Percentiles rank a stretch among this genome's conserved stretches.
phyloP scores from a whole-genome alignment of 2,329 filamentous ascomycete species.

The Samsoniella hepiali region DNA sequence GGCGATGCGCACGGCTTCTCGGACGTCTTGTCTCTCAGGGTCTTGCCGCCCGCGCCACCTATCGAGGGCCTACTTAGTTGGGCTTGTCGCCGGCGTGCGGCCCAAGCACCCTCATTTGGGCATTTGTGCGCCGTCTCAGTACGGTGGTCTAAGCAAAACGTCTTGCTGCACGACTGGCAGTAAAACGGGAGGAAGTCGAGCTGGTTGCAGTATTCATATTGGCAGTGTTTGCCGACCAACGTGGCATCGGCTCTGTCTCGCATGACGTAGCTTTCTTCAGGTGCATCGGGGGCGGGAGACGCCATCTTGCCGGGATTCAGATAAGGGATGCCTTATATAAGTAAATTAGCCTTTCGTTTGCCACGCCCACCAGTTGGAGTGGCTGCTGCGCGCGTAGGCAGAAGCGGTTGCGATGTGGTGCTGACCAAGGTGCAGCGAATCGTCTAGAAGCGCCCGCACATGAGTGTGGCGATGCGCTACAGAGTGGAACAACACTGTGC shows the following conservation, averaged over 20 bases:
- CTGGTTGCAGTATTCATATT: slow-evolving; percentile 86
- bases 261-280: slow-evolving; percentile 67
- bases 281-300: slow-evolving; percentile 40
- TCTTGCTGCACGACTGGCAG: slow-evolving; percentile 82
- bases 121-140: slow-evolving; percentile 78
- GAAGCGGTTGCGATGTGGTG: slow-evolving; percentile 12
- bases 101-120: slow-evolving; percentile 59
- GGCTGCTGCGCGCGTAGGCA: slow-evolving; percentile 12
- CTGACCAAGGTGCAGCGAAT: slow-evolving; percentile 17
- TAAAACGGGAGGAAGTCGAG: slow-evolving; percentile 95
- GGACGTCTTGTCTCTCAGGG: slow-evolving; percentile 51
- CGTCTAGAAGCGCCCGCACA: slow-evolving; percentile 18
- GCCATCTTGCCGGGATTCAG: slow-evolving; percentile 43
- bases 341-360: neutral
- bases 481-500: slow-evolving; percentile 16
- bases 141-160: slow-evolving; percentile 92
- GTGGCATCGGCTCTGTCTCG: slow-evolving; percentile 70
- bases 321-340: neutral
- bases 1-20: slow-evolving; percentile 67
- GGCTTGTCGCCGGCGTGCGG: slow-evolving; percentile 52
- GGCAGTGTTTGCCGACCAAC: slow-evolving; percentile 85
- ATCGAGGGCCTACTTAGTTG: slow-evolving; percentile 52
- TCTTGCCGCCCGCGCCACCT: slow-evolving; percentile 45
- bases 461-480: slow-evolving; percentile 7
- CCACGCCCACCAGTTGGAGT: neutral